Evolutionary conservation across 2,329 filamentous ascomycete genomes (phyloP), one percentile per base, ranked within the genome.

Genomic region (Monilinia vaccinii-corymbosi): DNA sequence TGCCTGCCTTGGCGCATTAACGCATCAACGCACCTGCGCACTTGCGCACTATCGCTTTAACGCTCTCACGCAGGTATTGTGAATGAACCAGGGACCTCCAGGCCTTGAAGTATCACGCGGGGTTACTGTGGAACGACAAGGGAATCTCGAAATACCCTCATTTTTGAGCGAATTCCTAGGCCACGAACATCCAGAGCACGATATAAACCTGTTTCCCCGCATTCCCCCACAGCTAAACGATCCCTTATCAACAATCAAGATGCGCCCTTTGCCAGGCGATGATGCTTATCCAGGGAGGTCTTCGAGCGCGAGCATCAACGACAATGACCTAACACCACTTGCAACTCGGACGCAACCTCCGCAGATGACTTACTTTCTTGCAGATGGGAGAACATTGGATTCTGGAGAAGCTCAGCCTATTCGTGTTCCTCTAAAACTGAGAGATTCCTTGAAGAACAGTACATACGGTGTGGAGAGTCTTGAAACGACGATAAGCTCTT

Each of bases 281-380:
- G 75, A 77, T 70, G 72, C 73, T 68, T 73, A 71, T 60, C 58
- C 69, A 56, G 71, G 69, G 65, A 74, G 75, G 66, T 73, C 73
- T 62, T 69, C 68, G 21, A 75, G 75, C 65, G 69, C 70, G 32
- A 71, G 68, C 65, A 65, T 67, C 63, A 64, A 70, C 66, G 73
- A 77, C 68, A 71, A 72, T 69, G 71, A 74, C 44, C 64, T 67
- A 36, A 71, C 71, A 40, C 71, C 72, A 65, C 58, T 75, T 65
- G 65, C 69, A 71, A 32, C 68, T 66, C 58, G 66, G 71, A 49
- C 71, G 67, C 63, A 69, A 52, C 59, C 64, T 53, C 74, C 74
- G 57, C 77, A 79, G 51, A 81, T 81, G 77, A 79, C 77, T 57
- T 81, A 78, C 64, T 76, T 79, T 63, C 68, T 82, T 53, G 76